Conservation (phyloP, 1,284 basidiomycete genomes). For the Leccinum laetum region DNA sequence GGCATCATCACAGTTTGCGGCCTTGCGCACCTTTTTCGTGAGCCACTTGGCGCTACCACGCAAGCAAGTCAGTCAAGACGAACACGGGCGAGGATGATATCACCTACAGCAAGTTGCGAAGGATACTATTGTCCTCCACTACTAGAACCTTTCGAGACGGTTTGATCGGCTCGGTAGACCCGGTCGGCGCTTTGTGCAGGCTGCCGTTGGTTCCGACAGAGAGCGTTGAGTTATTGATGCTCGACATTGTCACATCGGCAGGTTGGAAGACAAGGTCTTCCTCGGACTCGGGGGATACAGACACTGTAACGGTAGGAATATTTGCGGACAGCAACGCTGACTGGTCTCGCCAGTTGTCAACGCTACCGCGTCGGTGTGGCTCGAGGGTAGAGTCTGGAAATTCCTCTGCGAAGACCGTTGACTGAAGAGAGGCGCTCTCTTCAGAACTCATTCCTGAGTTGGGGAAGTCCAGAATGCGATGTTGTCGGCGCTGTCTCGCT, state of each 20-base stretch:
- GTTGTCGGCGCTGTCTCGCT: constrained; percentile 38
- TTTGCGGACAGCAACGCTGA: constrained; percentile 9
- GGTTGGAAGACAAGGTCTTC: constrained; percentile 18
- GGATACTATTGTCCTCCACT: constrained; percentile 82
- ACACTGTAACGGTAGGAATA: constrained; percentile 15
- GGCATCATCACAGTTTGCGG: neutral
- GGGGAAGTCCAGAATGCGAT: constrained; percentile 21
- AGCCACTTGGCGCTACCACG: constrained; percentile 75
- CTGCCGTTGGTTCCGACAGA: constrained; percentile 59
- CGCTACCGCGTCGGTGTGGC: constrained; percentile 22
- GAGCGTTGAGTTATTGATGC: constrained; percentile 43
- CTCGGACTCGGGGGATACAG: constrained; percentile 26
- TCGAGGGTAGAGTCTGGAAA: constrained; percentile 15
- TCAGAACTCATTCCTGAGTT: constrained; percentile 22
- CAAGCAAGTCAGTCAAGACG: constrained; percentile 20
- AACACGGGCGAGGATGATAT: constrained; percentile 5
- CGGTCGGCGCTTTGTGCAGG: constrained; percentile 60
- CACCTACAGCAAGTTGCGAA: constrained; percentile 69
- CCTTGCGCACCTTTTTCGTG: constrained; percentile 54
- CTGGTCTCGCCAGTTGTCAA: constrained; percentile 28
- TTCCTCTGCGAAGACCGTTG: constrained; percentile 31
- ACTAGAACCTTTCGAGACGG: constrained; percentile 65
- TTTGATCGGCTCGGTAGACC: constrained; percentile 40
- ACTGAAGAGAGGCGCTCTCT: constrained; percentile 31
- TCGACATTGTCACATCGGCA: constrained; percentile 3